phyloP scores from a whole-genome alignment of 805 yeast species.

The Wickerhamiella galacta region DNA sequence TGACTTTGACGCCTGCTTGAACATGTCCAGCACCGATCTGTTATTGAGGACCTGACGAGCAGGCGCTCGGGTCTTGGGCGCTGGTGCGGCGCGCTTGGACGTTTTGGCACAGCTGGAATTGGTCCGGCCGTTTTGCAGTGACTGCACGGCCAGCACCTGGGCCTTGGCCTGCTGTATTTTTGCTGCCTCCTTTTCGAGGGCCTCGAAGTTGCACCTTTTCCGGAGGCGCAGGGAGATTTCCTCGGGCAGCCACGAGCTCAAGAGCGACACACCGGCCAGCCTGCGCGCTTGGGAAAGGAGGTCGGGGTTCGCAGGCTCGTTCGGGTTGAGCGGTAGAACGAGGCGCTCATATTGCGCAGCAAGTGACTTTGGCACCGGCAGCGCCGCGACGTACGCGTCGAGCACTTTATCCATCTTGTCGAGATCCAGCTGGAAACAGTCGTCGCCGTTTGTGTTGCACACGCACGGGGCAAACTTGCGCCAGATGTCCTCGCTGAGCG shows the following conservation, averaged over 20 bases:
- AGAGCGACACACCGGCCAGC: conserved; percentile 13
- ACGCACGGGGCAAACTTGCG: conserved; percentile 3
- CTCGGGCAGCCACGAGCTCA: conserved; percentile 15
- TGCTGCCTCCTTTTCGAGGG: conserved; percentile 12
- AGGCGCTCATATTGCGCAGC: conserved; percentile 5
- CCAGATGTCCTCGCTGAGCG: conserved; percentile 9
- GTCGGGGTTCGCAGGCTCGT: conserved; percentile 11
- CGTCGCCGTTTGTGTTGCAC: conserved; percentile 7
- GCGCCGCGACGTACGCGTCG: conserved; percentile 8
- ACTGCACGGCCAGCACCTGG: conserved; percentile 10
- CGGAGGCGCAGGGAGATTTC: conserved; percentile 9
- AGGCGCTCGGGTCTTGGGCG: conserved; percentile 9
- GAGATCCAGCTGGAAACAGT: conserved; percentile 6
- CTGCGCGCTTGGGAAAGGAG: conserved; percentile 5
- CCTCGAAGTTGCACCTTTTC: conserved; percentile 12
- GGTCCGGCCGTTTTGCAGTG: conserved; percentile 1
- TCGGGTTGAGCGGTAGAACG: conserved; percentile 10
- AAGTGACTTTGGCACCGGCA: conserved; percentile 14
- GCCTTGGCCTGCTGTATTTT: conserved; percentile 10
- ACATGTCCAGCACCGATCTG: conserved; percentile 21
- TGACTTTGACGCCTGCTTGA: conserved; percentile 12
- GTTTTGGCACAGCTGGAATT: conserved; percentile 3
- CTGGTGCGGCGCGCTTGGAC: conserved; percentile 1
- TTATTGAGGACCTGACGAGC: conserved; percentile 13
- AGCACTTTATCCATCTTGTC: no score